Conservation (phyloP, 495 filamentous ascomycete species). For the Tuber microsphaerosporum region DNA sequence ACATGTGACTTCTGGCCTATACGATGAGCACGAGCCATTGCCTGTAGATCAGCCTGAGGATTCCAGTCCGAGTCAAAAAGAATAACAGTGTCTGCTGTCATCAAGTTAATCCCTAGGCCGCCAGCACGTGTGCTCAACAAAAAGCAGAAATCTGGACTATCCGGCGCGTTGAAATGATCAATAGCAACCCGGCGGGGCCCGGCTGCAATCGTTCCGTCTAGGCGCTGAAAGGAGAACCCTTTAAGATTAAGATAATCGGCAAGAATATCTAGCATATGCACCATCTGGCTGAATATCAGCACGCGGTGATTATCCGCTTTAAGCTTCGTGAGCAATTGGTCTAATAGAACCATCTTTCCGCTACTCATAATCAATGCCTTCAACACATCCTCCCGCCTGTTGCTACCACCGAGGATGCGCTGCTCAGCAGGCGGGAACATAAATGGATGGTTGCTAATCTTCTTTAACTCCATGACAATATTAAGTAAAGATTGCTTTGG, state of each 20-base stretch:
- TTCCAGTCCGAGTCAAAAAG: conserved; percentile 99
- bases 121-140: conserved; percentile 90
- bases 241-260: conserved; percentile 85
- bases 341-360: conserved; percentile 98
- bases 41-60: conserved; percentile 93
- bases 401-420: conserved; percentile 66
- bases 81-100: conserved; percentile 97
- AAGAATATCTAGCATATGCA: conserved; percentile 94
- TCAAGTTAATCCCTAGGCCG: conserved; percentile 94
- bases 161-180: conserved; percentile 93
- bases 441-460: conserved; percentile 96
- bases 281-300: conserved; percentile 98
- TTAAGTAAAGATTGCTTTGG: conserved; percentile 93
- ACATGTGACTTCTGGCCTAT: conserved; percentile 96
- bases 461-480: conserved; percentile 99
- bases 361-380: conserved; percentile 89
- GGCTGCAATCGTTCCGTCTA: conserved; percentile 90
- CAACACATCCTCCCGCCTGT: conserved; percentile 75
- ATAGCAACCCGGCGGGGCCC: conserved; percentile 80
- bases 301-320: conserved; percentile 89
- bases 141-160: conserved; percentile 92
- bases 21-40: conserved; percentile 95
- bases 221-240: conserved; percentile 81
- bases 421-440: conserved; percentile 94
- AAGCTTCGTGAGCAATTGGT: conserved; percentile 83